Conservation (phyloP, 192 early-diverging fungal species). For the Linnemannia hyalina region DNA sequence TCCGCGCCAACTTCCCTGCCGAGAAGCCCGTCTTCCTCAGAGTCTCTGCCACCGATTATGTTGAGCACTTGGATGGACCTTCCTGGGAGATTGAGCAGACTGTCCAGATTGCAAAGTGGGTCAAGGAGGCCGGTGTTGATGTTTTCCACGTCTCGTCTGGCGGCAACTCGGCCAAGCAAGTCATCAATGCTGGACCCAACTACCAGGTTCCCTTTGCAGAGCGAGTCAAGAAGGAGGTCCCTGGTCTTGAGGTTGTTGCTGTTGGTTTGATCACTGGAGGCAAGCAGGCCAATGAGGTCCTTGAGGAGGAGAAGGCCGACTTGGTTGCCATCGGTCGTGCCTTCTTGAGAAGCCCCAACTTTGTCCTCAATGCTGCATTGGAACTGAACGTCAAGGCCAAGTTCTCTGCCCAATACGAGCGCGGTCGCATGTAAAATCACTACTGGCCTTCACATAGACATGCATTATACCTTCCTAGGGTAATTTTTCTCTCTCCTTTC, state of each 20-base stretch:
- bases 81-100: constrained; percentile 84
- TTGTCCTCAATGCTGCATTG: constrained; percentile 70
- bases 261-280: constrained; percentile 81
- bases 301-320: constrained; percentile 76
- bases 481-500: not conserved
- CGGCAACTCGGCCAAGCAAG: constrained; percentile 70
- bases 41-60: constrained; percentile 81
- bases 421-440: constrained; percentile 14
- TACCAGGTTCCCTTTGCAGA: constrained; percentile 84
- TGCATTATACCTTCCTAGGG: not conserved
- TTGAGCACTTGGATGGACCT: constrained; percentile 51
- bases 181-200: constrained; percentile 55
- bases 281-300: constrained; percentile 77
- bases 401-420: constrained; percentile 72
- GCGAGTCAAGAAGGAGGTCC: constrained; percentile 67
- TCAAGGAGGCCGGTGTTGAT: constrained; percentile 84
- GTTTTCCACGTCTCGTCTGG: constrained; percentile 85
- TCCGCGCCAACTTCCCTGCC: constrained; percentile 73
- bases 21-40: constrained; percentile 84
- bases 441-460: not conserved
- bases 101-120: constrained; percentile 66
- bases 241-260: constrained; percentile 65
- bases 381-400: constrained; percentile 75
- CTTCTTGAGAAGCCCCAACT: constrained; percentile 77
- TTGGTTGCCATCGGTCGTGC: constrained; percentile 79